These are phyloP conservation scores for Cladosporium sp. DNA, from an alignment of 2,329 filamentous ascomycete species.

Conservation along the genomic window DNA sequence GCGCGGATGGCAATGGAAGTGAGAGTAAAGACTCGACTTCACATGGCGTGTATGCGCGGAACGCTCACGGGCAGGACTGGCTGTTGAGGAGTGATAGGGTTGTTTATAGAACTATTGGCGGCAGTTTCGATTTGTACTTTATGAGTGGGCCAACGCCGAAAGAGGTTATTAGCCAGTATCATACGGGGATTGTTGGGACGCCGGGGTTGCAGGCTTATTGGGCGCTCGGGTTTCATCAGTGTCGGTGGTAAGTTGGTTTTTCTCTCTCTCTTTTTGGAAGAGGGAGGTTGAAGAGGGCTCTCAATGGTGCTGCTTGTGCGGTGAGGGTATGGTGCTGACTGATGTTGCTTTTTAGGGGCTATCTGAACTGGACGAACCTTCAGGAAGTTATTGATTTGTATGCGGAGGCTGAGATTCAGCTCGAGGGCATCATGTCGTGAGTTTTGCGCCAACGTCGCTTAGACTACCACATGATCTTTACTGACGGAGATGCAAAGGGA, in stretches of 20 bases:
- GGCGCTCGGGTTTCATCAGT: slow-evolving; percentile 32
- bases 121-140: slow-evolving; percentile 32
- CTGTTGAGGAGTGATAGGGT: slow-evolving; percentile 29
- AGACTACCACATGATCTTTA: not conserved
- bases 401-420: slow-evolving; percentile 52
- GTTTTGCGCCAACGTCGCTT: not conserved
- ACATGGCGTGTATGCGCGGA: slow-evolving; percentile 37
- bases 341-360: not conserved
- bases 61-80: slow-evolving; percentile 38
- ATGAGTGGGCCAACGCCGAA: slow-evolving; percentile 27
- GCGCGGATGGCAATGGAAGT: not conserved
- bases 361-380: slow-evolving; percentile 57
- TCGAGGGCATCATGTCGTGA: slow-evolving; percentile 35
- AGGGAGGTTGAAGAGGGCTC: too few relatives aligned
- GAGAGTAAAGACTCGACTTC: slow-evolving; percentile 21
- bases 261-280: too few relatives aligned
- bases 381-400: slow-evolving; percentile 57
- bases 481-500: slow-evolving; percentile 31
- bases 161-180: slow-evolving; percentile 27
- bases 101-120: slow-evolving; percentile 35
- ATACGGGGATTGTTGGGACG: slow-evolving; percentile 29
- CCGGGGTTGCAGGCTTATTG: slow-evolving; percentile 31
- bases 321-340: not conserved
- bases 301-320: too few relatives aligned
- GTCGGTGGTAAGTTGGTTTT: slow-evolving; percentile 21